These are phyloP conservation scores for Nothophytophthora sp. DNA, from an alignment of 352 stramenopile species.

Conservation along the genomic window DNA sequence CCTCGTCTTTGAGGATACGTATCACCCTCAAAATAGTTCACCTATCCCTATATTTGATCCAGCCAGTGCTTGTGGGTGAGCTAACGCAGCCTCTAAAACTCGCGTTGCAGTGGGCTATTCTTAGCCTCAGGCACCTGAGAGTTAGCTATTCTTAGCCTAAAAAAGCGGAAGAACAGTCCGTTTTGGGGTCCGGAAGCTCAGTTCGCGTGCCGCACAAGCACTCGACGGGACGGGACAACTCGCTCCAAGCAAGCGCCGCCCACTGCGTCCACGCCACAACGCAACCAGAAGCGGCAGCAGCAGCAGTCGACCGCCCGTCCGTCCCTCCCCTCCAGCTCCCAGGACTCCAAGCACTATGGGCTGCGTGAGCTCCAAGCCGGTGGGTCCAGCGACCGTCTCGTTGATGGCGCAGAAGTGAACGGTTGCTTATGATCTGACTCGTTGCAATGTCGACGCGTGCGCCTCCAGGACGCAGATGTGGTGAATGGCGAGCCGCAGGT, in stretches of 20 bases:
- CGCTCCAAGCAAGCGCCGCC: too few relatives aligned
- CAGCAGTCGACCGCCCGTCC: slow-evolving; percentile 21
- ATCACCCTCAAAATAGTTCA: slow-evolving; percentile 26
- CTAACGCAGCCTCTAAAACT: too few relatives aligned
- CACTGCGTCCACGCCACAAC: slow-evolving; percentile 26
- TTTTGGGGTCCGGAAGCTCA: slow-evolving; percentile 28
- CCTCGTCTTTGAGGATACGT: too few relatives aligned
- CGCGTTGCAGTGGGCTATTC: too few relatives aligned
- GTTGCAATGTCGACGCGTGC: not conserved
- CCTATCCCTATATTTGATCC: too few relatives aligned
- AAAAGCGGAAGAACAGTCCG: slow-evolving; percentile 2
- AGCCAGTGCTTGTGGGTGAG: too few relatives aligned
- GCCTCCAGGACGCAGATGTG: slow-evolving; percentile 41
- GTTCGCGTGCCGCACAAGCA: not conserved
- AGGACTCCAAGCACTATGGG: slow-evolving; percentile 44
- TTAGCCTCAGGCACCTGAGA: too few relatives aligned
- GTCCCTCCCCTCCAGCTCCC: not conserved
- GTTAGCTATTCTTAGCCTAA: slow-evolving; percentile 35
- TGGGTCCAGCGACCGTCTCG: slow-evolving; percentile 20
- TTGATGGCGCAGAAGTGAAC: not conserved
- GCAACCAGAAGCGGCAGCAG: slow-evolving; percentile 23
- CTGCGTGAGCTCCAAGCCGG: slow-evolving; percentile 75
- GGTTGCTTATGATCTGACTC: not conserved
- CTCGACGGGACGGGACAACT: too few relatives aligned
- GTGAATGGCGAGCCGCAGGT: slow-evolving; percentile 39